A percentile compares a stretch with the other conserved stretches of the same genome.
These are phyloP conservation scores for Pseudogymnoascus pannorum DNA, from an alignment of 2,329 filamentous ascomycete species.

Conservation along the genomic window DNA sequence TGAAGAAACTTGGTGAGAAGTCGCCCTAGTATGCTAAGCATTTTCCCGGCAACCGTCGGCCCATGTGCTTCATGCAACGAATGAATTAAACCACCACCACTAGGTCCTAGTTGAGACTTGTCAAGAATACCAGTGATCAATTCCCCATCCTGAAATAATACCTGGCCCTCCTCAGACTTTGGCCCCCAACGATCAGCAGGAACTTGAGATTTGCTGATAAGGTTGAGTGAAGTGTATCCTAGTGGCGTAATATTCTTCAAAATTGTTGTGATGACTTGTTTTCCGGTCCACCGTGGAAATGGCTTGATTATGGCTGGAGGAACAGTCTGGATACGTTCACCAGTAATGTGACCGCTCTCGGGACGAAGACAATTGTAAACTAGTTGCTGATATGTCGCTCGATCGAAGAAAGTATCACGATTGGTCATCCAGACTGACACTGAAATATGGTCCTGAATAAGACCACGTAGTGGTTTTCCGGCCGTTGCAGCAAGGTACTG, in stretches of 20 bases:
- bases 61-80: conserved; percentile 91
- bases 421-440: conserved; percentile 88
- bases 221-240: conserved; percentile 67
- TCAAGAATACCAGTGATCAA: conserved; percentile 88
- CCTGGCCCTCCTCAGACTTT: conserved; percentile 68
- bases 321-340: conserved; percentile 73
- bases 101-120: conserved; percentile 89
- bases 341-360: conserved; percentile 80
- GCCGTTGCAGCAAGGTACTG: conserved; percentile 93
- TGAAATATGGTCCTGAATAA: conserved; percentile 98
- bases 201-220: conserved; percentile 73
- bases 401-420: conserved; percentile 83
- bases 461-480: conserved; percentile 85
- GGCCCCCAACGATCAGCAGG: conserved; percentile 72
- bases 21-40: conserved; percentile 83
- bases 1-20: conserved; percentile 83
- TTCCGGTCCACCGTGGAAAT: conserved; percentile 80
- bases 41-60: conserved; percentile 73
- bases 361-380: conserved; percentile 84
- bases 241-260: conserved; percentile 83
- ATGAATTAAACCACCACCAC: conserved; percentile 80
- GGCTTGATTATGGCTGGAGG: conserved; percentile 79
- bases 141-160: conserved; percentile 80
- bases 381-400: conserved; percentile 86
- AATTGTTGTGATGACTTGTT: conserved; percentile 89